A percentile compares a stretch with the other conserved stretches of the same genome.
Evolutionary conservation across 2,329 filamentous ascomycete species (phyloP).

Genomic region (Sclerotinia subarctica): DNA sequence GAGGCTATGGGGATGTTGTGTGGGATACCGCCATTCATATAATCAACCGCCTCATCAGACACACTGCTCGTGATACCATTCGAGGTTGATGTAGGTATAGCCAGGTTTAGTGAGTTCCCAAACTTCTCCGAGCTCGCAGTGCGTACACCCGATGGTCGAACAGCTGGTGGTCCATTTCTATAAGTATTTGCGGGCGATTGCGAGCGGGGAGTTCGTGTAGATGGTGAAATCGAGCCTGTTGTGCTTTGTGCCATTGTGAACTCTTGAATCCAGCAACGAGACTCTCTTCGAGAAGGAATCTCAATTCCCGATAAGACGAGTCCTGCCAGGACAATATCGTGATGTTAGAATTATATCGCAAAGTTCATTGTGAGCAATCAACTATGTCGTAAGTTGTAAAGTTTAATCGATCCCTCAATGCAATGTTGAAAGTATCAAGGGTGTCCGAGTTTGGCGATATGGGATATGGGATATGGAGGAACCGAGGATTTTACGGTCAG

Average conservation of each 20-base stretch:
- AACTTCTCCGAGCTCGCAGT: constrained; percentile 29
- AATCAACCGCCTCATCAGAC: constrained; percentile 35
- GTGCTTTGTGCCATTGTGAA: constrained; percentile 32
- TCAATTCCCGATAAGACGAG: background rate
- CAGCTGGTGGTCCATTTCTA: constrained; percentile 30
- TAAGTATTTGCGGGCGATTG: constrained; percentile 31
- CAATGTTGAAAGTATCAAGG: background rate
- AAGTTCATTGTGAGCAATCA: constrained; percentile 12
- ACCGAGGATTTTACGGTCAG: background rate
- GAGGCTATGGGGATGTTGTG: constrained; percentile 25
- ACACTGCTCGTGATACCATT: constrained; percentile 25
- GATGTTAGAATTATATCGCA: constrained; percentile 9
- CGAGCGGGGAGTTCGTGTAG: constrained; percentile 37
- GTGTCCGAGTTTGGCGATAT: constrained; percentile 3
- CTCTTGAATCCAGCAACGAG: background rate
- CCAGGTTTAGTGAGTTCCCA: constrained; percentile 22
- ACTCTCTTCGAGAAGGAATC: background rate
- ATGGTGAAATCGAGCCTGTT: constrained; percentile 41
- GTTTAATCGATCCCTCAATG: background rate
- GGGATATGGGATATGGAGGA: background rate
- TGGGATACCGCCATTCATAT: constrained; percentile 37
- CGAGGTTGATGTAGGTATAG: constrained; percentile 23
- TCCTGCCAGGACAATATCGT: background rate
- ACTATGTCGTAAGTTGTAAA: background rate
- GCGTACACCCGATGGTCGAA: constrained; percentile 33